Percentiles rank a stretch among this genome's conserved stretches.
phyloP scores from a whole-genome alignment of 805 yeast species.

The Nakazawaea holstii region DNA sequence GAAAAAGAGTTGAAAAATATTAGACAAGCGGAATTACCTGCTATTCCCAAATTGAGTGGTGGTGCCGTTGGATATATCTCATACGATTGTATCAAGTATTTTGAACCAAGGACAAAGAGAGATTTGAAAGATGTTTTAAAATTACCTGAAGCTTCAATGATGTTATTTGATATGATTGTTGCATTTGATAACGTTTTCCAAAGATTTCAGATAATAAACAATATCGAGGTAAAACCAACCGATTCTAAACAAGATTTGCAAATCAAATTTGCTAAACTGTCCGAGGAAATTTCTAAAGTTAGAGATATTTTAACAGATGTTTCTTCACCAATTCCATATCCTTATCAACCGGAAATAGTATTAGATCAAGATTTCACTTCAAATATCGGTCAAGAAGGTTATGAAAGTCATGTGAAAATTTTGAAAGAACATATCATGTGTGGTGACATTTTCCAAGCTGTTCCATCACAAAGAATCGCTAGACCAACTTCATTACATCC shows the following conservation, averaged over 20 bases:
- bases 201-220: conserved; percentile 85
- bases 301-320: conserved; percentile 43
- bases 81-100: conserved; percentile 94
- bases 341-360: conserved; percentile 70
- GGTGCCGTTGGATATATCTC: conserved; percentile 97
- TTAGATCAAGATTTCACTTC: conserved; percentile 69
- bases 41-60: conserved; percentile 80
- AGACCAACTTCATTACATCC: conserved; percentile 96
- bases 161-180: conserved; percentile 85
- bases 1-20: conserved; percentile 66
- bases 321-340: conserved; percentile 45
- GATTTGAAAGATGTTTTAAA: conserved; percentile 71
- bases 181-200: conserved; percentile 95
- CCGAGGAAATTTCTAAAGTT: conserved; percentile 50
- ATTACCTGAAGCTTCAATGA: conserved; percentile 87
- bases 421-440: conserved; percentile 77
- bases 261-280: conserved; percentile 48
- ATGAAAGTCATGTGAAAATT: conserved; percentile 71
- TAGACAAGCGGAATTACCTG: conserved; percentile 73
- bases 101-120: conserved; percentile 86
- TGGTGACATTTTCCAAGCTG: conserved; percentile 97
- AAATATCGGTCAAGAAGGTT: conserved; percentile 91
- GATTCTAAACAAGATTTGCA: conserved; percentile 29
- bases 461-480: conserved; percentile 95
- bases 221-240: conserved; percentile 44